Evolutionary conservation across 2,329 filamentous ascomycete genomes (phyloP), one percentile per base, ranked within the genome.

Genomic region (Plectosphaerella cucumerina): DNA sequence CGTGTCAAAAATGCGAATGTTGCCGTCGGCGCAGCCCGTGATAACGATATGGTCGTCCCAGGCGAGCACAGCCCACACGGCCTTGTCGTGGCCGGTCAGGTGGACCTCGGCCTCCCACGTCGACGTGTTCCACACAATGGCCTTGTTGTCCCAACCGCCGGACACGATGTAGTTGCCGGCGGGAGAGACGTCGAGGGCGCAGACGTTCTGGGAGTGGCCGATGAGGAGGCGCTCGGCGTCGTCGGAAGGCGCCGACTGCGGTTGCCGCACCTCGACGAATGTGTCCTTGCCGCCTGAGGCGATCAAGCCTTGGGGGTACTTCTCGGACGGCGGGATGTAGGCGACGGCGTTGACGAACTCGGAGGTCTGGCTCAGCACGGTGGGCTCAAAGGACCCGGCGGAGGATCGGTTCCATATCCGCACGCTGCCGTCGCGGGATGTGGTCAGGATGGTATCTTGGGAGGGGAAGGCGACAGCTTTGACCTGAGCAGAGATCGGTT

Each of bases 141-240:
- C 92, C 57, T 91, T 87, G 26, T 83, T 83, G 68, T 99, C 94
- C 94, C 94, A 99, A 61, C 92, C 89, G 31, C 93, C 94, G 58
- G 93, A 97, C 44, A 97, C 85, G 39, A 97, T 77, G 66, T 84
- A 89, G 44, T 74, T 81, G 2, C 86, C 87, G 53, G 85, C 80
- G 1, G 86, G 81, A 47, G 86, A 86, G 15, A 90, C 85, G 61
- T 96, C 90, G 43, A 99, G 72, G 9, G 92, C 81, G 66, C 93
- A 97, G 44, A 99, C 85, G 61, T 97, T 97, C 66, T 88, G 82
- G 18, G 82, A 79, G 65, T 99, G 94, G 12, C 94, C 93, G 47
- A 96, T 75, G 10, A 99, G 78, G 55, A 97, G 77, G 20, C 89
- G 87, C 59, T 96, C 89, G 9, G 93, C 89, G 69, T 93, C 87